Evolutionary conservation across 305 asterid species (phyloP).

Genomic region (Solanum hybrid): DNA sequence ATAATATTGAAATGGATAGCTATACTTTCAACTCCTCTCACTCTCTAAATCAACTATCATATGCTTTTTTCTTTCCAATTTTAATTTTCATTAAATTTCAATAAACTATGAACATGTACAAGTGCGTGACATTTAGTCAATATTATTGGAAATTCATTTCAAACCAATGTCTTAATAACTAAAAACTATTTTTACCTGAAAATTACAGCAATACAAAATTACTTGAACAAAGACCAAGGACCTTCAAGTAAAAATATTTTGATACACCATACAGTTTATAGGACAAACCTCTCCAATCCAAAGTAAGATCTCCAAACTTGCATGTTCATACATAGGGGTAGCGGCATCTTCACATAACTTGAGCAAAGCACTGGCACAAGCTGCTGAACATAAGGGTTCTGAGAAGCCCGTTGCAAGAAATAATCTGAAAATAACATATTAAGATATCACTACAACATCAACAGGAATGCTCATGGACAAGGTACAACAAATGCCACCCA

Average conservation of each 20-base stretch:
- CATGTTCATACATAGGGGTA: conserved; percentile 47
- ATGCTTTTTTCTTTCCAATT: background rate
- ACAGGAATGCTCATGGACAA: background rate
- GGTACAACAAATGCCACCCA: background rate
- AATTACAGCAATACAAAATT: background rate
- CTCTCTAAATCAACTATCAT: background rate
- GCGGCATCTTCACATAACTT: conserved; percentile 80
- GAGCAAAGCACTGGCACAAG: conserved; percentile 72
- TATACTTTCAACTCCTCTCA: conserved; percentile 2
- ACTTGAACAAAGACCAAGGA: background rate
- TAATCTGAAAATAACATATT: conserved; percentile 52
- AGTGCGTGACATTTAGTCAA: background rate
- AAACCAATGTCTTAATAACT: background rate
- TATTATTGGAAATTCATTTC: background rate
- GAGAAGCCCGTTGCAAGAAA: conserved; percentile 68
- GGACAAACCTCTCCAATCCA: conserved; percentile 86
- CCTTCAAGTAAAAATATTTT: background rate
- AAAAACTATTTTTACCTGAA: background rate
- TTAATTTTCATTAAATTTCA: background rate
- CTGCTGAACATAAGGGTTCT: conserved; percentile 59
- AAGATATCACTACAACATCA: conserved; percentile 9
- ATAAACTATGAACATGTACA: background rate
- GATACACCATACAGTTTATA: conserved; percentile 4
- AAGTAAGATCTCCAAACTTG: conserved; percentile 74
- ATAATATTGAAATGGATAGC: background rate